A percentile compares a stretch with the other conserved stretches of the same genome.
Evolutionary conservation across 129 eudicot species (phyloP).

Genomic region (Lonicera japonica): DNA sequence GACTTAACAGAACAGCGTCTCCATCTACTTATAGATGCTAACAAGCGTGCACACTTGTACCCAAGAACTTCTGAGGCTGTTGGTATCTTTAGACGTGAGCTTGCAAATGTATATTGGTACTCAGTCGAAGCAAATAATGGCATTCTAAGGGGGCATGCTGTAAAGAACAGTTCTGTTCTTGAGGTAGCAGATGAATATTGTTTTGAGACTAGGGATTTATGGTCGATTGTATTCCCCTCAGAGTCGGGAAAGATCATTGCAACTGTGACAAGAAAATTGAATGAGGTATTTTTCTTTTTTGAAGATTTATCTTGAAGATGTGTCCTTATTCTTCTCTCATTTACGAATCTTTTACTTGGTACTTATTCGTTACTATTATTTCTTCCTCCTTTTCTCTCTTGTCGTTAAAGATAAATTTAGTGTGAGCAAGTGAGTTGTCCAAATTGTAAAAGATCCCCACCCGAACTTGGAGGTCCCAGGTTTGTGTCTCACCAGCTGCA

Average conservation of each 20-base stretch:
- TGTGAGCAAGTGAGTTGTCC: too few species aligned
- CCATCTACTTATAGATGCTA: conserved; percentile 69
- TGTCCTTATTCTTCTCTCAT: not conserved
- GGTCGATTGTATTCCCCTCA: conserved; percentile 87
- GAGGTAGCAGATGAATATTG: conserved; percentile 51
- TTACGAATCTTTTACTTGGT: too few species aligned
- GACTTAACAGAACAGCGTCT: conserved; percentile 80
- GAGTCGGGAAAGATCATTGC: conserved; percentile 85
- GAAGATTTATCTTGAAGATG: not conserved
- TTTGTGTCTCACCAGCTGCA: too few species aligned
- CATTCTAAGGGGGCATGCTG: conserved; percentile 63
- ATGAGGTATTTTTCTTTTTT: conserved; percentile 72
- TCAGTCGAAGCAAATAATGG: conserved; percentile 62
- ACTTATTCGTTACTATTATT: not conserved
- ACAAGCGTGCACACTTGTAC: conserved; percentile 57
- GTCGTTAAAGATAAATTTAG: not conserved
- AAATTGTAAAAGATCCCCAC: too few species aligned
- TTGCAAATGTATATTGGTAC: conserved; percentile 79
- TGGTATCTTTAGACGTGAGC: conserved; percentile 57
- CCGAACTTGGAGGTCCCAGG: too few species aligned
- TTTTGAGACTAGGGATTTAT: conserved; percentile 57
- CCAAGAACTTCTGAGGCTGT: conserved; percentile 78
- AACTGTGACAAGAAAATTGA: conserved; percentile 58
- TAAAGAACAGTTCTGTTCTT: conserved; percentile 39
- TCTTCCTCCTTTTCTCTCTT: not conserved